phyloP scores from a whole-genome alignment of 345 rosid genomes.

The Eucalyptus brandiana region DNA sequence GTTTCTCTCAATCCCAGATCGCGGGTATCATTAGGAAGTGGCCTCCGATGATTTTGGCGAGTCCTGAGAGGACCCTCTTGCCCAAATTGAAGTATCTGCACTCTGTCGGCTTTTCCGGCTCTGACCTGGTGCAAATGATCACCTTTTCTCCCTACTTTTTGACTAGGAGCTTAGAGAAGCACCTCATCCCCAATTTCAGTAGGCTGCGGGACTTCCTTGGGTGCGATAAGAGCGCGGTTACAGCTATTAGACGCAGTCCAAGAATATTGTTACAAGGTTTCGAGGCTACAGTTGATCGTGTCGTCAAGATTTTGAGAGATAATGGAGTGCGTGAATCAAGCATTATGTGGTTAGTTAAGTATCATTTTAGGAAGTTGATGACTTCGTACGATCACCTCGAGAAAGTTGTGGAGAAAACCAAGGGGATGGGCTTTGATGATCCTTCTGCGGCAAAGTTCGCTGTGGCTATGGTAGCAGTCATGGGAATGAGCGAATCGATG shows the following conservation, averaged over 20 bases:
- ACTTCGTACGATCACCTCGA: background rate
- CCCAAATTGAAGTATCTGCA: slow-evolving; percentile 25
- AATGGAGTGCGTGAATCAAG: slow-evolving; percentile 3
- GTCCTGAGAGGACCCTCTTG: slow-evolving; percentile 6
- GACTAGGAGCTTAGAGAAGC: background rate
- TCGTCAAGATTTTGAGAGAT: background rate
- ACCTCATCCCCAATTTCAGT: slow-evolving; percentile 1
- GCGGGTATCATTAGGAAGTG: background rate
- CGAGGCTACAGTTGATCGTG: background rate
- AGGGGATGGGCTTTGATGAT: slow-evolving; percentile 1
- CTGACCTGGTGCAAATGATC: background rate
- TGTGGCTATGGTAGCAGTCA: background rate
- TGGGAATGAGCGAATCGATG: background rate
- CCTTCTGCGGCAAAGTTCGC: background rate
- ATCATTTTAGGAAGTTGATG: background rate
- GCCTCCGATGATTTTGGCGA: background rate
- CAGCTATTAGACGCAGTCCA: background rate
- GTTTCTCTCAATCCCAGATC: slow-evolving; percentile 12
- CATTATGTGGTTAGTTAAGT: background rate
- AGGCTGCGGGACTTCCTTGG: background rate
- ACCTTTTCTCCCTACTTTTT: background rate
- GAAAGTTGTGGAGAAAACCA: background rate
- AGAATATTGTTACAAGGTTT: background rate
- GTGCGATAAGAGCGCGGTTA: background rate
- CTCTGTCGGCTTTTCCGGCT: slow-evolving; percentile 9